Percentiles rank a stretch among this genome's conserved stretches.
Conservation (phyloP, 140 eudicot genomes). For the Ambrosia hybrid region DNA sequence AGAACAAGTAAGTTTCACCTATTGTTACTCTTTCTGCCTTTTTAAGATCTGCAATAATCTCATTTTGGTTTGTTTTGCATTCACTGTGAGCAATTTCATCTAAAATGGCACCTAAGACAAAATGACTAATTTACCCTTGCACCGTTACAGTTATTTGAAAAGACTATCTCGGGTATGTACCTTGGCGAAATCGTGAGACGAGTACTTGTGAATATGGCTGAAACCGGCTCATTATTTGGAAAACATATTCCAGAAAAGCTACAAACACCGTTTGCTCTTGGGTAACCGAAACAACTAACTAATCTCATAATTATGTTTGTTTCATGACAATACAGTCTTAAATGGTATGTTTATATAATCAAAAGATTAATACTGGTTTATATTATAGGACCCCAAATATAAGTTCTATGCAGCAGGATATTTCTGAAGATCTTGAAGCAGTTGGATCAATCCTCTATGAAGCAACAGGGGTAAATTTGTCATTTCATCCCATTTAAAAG, state of each 20-base stretch:
- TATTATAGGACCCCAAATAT: constrained; percentile 70
- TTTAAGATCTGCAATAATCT: not conserved
- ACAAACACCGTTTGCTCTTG: constrained; percentile 55
- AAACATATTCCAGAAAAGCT: constrained; percentile 48
- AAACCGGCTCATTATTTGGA: constrained; percentile 59
- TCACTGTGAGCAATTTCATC: not conserved
- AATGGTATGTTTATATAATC: not conserved
- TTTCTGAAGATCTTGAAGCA: constrained; percentile 55
- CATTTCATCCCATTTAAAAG: not conserved
- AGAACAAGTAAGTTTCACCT: constrained; percentile 59
- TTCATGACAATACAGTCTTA: not conserved
- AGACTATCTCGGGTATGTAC: constrained; percentile 86
- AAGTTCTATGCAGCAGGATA: constrained; percentile 81
- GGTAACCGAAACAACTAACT: constrained; percentile 36
- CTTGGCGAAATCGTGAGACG: constrained; percentile 88
- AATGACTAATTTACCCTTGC: constrained; percentile 13
- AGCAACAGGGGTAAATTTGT: constrained; percentile 55
- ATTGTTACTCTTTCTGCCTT: too few relatives aligned
- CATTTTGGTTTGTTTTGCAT: not conserved
- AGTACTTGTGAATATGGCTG: constrained; percentile 70
- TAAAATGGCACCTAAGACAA: not conserved
- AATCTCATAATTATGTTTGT: not conserved
- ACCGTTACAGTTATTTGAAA: constrained; percentile 65
- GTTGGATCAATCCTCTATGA: constrained; percentile 64
- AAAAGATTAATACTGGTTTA: not conserved